Conservation (phyloP, 192 early-diverging fungal species). For the Coemansia biformis region DNA sequence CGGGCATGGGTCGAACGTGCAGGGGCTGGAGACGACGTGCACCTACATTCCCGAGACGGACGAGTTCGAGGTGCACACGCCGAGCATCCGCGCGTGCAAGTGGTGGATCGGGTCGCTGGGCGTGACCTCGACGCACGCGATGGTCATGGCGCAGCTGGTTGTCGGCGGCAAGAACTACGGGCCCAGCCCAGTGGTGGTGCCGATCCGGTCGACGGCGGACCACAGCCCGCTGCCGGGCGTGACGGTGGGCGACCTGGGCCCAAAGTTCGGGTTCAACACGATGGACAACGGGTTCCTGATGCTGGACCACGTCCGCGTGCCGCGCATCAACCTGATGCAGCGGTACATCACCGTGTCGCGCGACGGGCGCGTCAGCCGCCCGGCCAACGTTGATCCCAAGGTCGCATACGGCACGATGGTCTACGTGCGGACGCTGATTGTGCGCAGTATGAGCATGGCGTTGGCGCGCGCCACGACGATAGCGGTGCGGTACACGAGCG, state of each 20-base stretch:
- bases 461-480: conserved; percentile 68
- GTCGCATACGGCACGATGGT: conserved; percentile 86
- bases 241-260: conserved; percentile 82
- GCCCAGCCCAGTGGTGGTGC: conserved; percentile 75
- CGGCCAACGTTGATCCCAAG: conserved; percentile 66
- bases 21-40: conserved; percentile 85
- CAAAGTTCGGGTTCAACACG: conserved; percentile 81
- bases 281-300: conserved; percentile 84
- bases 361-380: conserved; percentile 65
- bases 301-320: conserved; percentile 76
- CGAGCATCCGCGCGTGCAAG: conserved; percentile 70
- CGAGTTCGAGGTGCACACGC: conserved; percentile 82
- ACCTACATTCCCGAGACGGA: conserved; percentile 76
- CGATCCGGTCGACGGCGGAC: conserved; percentile 66
- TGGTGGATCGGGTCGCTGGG: conserved; percentile 88
- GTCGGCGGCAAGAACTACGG: conserved; percentile 70
- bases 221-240: conserved; percentile 72
- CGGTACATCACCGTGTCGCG: conserved; percentile 67
- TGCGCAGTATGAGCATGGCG: conserved; percentile 53
- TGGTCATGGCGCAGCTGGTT: conserved; percentile 79
- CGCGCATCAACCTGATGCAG: conserved; percentile 70
- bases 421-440: conserved; percentile 70
- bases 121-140: conserved; percentile 72
- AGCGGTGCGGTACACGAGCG: conserved; percentile 64
- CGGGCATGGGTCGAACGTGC: conserved; percentile 65